Evolutionary conservation across 306 rosid genomes (phyloP), one percentile per base, ranked within the genome.

Genomic region (Trifolium dubium): DNA sequence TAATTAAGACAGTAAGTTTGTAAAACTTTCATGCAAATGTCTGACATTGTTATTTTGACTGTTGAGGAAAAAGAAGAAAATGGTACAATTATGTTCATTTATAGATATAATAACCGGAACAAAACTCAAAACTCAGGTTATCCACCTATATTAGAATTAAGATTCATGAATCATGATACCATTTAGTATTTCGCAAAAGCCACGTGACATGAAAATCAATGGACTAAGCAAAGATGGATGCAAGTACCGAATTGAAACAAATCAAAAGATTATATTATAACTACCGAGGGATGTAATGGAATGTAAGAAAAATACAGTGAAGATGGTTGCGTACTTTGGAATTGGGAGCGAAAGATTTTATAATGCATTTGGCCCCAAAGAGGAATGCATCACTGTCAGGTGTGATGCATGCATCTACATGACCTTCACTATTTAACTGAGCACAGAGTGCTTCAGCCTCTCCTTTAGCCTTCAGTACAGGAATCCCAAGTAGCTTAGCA

Each of bases 361-460:
- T 87, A 18, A 94, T 72, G 50, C 92, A 87, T 51, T 83, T 88
- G 31, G 92, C 97, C 59, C 97, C 99, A 82, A 76, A 92, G 66
- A 94, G 90, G 80, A 94, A 89, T 44, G 96, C 95, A 86, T 92
- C 97, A 79, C 96, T 89, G 73, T 94, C 97, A 50, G 89, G 75
- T 56, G 95, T 89, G 55, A 89, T 88, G 87, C 99, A 94, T 73
- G 97, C 96, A 78, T 94, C 89, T 46, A 94, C 95, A 74, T 83
- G 74, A 75, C 95, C 99, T 83, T 87, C 94, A 5, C 70, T 49
- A 60, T 92, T 77, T 83, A 94, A 83, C 79, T 92, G 97, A 14
- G 90, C 95, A 47, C 99, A 94, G 41, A 92, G 84, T 71, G 95
- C 96, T 83, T 94, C 95, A 17, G 99, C 99, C 83, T 92, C 99